These are phyloP conservation scores for Aureobasidium sp. DNA, from an alignment of 2,329 filamentous ascomycete species.

Conservation along the genomic window DNA sequence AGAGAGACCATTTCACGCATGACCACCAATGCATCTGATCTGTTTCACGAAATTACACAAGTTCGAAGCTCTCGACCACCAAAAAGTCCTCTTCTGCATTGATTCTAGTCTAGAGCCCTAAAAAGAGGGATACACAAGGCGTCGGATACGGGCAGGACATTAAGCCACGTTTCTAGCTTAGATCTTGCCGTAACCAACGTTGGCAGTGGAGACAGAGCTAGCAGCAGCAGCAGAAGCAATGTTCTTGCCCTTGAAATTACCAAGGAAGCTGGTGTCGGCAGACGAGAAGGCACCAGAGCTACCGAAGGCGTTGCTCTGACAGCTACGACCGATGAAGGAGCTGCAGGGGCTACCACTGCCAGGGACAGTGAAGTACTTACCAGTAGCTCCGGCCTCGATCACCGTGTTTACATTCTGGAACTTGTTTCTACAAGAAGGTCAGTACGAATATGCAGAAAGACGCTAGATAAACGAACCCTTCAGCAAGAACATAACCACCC, in stretches of 20 bases:
- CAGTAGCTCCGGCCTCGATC: slow-evolving; percentile 33
- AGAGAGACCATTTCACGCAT: background rate
- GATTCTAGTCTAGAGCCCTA: background rate
- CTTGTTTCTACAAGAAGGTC: background rate
- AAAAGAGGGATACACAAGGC: background rate
- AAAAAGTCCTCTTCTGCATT: background rate
- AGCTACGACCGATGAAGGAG: slow-evolving; percentile 42
- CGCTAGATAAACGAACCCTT: slow-evolving; percentile 18
- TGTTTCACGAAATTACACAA: background rate
- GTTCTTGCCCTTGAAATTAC: slow-evolving; percentile 47
- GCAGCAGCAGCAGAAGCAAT: slow-evolving; percentile 40
- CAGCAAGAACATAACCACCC: slow-evolving; percentile 25
- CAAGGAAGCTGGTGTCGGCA: slow-evolving; percentile 42
- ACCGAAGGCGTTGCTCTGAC: slow-evolving; percentile 40
- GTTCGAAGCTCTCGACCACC: background rate
- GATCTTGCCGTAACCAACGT: slow-evolving; percentile 41
- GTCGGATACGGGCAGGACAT: no score
- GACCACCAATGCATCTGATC: background rate
- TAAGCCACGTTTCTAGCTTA: background rate
- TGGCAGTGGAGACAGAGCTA: slow-evolving; percentile 26
- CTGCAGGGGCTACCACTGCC: slow-evolving; percentile 37
- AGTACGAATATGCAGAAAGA: background rate
- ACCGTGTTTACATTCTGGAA: slow-evolving; percentile 29
- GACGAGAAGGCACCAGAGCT: slow-evolving; percentile 20
- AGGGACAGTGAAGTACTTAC: slow-evolving; percentile 35